Conservation (phyloP, 2,329 filamentous ascomycete genomes). For the Lecanicillium sp. region DNA sequence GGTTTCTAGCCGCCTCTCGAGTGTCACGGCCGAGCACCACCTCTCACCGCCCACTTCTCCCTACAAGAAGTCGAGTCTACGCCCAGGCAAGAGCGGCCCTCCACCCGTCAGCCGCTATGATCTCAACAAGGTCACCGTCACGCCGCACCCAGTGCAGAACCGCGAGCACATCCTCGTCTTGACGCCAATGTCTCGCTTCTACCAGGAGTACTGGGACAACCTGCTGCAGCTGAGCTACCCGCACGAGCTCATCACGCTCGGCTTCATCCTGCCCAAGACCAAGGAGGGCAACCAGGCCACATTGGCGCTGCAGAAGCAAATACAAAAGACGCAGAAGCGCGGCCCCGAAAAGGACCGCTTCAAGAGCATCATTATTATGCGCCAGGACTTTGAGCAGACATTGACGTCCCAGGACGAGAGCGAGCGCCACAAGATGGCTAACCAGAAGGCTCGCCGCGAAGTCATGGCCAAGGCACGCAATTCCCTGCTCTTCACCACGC, state of each 20-base stretch:
- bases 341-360: slow-evolving; percentile 77
- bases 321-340: slow-evolving; percentile 72
- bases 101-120: slow-evolving; percentile 89
- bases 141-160: slow-evolving; percentile 66
- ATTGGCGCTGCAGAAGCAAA: slow-evolving; percentile 71
- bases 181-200: slow-evolving; percentile 89
- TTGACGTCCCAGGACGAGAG: slow-evolving; percentile 73
- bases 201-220: slow-evolving; percentile 93
- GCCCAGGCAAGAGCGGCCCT: slow-evolving; percentile 35
- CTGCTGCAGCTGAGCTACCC: slow-evolving; percentile 77
- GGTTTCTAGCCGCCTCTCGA: slow-evolving; percentile 36
- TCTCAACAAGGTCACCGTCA: slow-evolving; percentile 89
- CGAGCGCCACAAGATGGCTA: slow-evolving; percentile 84
- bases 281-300: slow-evolving; percentile 87
- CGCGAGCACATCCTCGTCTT: slow-evolving; percentile 83
- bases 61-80: slow-evolving; percentile 31
- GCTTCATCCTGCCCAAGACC: slow-evolving; percentile 92
- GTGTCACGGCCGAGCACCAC: slow-evolving; percentile 35
- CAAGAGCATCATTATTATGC: slow-evolving; percentile 85
- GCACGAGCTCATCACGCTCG: slow-evolving; percentile 88
- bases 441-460: slow-evolving; percentile 78
- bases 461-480: slow-evolving; percentile 94
- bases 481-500: slow-evolving; percentile 87
- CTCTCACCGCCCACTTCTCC: slow-evolving; percentile 35
- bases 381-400: slow-evolving; percentile 88